Conservation (phyloP, 2,329 filamentous ascomycete species). For the Phaeosphaeriaceae sp. region DNA sequence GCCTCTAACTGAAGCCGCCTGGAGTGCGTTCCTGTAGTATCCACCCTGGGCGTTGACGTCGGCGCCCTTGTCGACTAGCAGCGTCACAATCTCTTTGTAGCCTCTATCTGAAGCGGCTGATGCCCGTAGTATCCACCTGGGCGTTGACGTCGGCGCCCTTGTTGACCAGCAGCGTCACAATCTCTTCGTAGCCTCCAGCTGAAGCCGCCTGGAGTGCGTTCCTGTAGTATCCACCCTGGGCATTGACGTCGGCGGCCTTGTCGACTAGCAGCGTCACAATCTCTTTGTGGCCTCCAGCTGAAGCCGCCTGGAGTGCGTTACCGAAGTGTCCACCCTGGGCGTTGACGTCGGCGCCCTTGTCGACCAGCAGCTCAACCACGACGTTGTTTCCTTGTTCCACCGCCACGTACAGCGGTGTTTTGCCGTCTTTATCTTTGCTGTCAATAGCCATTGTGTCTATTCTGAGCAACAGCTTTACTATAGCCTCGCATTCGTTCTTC, state of each 20-base stretch:
- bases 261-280: not conserved
- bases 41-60: not conserved
- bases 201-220: slow-evolving; percentile 13
- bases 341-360: slow-evolving; percentile 1
- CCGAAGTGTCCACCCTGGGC: not conserved
- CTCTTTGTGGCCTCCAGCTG: not conserved
- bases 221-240: not conserved
- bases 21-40: not conserved
- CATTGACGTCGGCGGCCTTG: too few relatives aligned
- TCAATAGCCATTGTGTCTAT: slow-evolving; percentile 1
- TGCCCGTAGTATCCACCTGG: slow-evolving; percentile 4
- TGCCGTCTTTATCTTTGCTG: slow-evolving; percentile 4
- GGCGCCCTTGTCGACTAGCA: not conserved
- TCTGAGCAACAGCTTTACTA: slow-evolving; percentile 7
- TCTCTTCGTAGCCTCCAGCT: not conserved
- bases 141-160: slow-evolving; percentile 1
- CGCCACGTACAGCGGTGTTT: slow-evolving; percentile 10
- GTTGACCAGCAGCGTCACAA: slow-evolving; percentile 15
- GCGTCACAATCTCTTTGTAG: slow-evolving; percentile 1
- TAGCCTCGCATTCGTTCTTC: slow-evolving; percentile 3
- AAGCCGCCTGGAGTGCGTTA: not conserved
- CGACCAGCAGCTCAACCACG: slow-evolving; percentile 1
- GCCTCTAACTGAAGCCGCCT: not conserved
- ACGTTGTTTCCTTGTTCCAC: slow-evolving; percentile 1
- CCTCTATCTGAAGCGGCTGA: slow-evolving; percentile 23